Percentiles rank a stretch among this genome's conserved stretches.
Conservation (phyloP, 1,139 yeast species). For the Pichia kudriavzevii region DNA sequence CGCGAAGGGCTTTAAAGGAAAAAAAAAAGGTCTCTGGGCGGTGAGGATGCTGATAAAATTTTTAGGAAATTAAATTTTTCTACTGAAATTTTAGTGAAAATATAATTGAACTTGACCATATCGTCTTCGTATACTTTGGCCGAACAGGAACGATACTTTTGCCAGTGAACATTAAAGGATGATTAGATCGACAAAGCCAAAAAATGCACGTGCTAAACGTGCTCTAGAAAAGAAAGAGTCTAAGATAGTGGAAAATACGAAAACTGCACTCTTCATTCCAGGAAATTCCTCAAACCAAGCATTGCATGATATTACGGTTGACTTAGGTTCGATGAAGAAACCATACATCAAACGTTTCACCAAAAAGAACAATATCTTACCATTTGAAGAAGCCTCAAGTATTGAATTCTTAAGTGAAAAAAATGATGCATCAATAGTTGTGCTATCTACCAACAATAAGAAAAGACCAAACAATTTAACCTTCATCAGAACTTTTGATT, state of each 20-base stretch:
- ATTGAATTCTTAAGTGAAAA: constrained; percentile 91
- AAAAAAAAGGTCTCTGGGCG: no score
- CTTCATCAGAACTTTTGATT: constrained; percentile 83
- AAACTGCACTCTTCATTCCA: constrained; percentile 85
- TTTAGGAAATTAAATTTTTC: no score
- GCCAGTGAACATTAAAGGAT: no score
- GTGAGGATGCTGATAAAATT: no score
- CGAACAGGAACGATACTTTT: no score
- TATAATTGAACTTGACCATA: no score
- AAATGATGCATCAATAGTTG: constrained; percentile 82
- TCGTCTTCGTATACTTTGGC: no score
- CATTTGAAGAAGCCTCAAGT: constrained; percentile 85
- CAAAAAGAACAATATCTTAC: constrained; percentile 82
- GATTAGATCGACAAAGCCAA: constrained; percentile 78
- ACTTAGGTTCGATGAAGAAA: constrained; percentile 83
- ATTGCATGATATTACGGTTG: constrained; percentile 84
- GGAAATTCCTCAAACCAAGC: constrained; percentile 77
- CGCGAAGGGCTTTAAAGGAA: no score
- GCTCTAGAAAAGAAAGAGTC: constrained; percentile 87
- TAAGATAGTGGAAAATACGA: constrained; percentile 81
- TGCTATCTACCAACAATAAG: constrained; percentile 76
- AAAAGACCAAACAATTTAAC: constrained; percentile 91
- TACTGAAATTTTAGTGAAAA: no score
- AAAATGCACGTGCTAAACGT: constrained; percentile 93
- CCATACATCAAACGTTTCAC: constrained; percentile 84